These are phyloP conservation scores for Trichomonas tenax DNA, from an alignment of 208 protist species.

Conservation along the genomic window DNA sequence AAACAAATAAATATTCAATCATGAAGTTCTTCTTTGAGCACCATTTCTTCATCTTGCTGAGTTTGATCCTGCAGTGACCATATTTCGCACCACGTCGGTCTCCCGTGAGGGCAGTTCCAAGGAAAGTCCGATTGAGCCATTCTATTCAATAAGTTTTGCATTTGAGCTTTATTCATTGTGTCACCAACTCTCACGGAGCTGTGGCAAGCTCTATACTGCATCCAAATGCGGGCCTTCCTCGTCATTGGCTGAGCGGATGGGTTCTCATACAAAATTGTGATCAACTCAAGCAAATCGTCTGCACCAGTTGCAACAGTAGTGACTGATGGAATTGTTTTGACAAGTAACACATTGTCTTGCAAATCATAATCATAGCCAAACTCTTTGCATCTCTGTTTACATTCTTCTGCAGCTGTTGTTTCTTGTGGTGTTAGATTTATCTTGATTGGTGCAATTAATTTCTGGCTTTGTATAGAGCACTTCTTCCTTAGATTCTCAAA, in stretches of 20 bases:
- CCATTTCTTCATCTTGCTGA: background rate
- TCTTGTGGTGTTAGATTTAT: background rate
- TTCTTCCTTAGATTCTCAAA: background rate
- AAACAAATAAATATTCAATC: no score
- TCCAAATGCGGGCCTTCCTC: background rate
- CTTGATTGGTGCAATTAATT: background rate
- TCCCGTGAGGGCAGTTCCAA: slow-evolving; percentile 8
- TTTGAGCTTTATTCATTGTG: background rate
- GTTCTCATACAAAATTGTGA: background rate
- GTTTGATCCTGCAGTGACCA: background rate
- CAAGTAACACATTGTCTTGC: background rate
- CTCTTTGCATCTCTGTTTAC: background rate
- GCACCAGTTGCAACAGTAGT: background rate
- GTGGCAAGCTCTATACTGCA: background rate
- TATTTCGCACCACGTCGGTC: slow-evolving; percentile 13
- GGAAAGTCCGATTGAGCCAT: background rate
- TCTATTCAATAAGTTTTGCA: background rate
- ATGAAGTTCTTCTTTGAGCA: background rate
- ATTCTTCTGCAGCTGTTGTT: background rate
- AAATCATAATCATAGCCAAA: slow-evolving; percentile 15
- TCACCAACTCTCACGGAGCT: background rate
- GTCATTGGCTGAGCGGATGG: background rate
- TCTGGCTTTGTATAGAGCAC: background rate
- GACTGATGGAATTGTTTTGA: background rate
- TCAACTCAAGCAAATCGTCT: background rate